Percentiles rank a stretch among this genome's conserved stretches.
Evolutionary conservation across 805 yeast genomes (phyloP).

Genomic region (Ogataea philodendri): DNA sequence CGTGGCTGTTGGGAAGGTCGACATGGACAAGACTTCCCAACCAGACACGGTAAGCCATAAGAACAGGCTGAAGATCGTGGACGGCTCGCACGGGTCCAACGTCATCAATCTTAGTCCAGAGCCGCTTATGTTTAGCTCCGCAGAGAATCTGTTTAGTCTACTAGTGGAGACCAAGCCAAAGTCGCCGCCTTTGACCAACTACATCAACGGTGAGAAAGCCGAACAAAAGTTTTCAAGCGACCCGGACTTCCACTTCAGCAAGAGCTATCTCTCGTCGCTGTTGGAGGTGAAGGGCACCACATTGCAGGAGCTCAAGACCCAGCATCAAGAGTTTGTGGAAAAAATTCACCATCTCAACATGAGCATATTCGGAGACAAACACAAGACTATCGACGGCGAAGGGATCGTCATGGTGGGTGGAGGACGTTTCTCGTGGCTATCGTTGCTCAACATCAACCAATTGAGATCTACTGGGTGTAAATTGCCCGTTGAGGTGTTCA

Average conservation of each 20-base stretch:
- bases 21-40: no score
- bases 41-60: no score
- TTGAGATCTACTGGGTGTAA: slow-evolving; percentile 41
- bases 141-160: slow-evolving; percentile 27
- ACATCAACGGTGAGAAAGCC: slow-evolving; percentile 41
- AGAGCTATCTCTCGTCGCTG: slow-evolving; percentile 44
- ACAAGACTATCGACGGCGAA: slow-evolving; percentile 15
- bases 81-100: slow-evolving; percentile 1
- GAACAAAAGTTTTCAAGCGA: slow-evolving; percentile 42
- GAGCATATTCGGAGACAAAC: slow-evolving; percentile 29
- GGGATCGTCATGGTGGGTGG: slow-evolving; percentile 56
- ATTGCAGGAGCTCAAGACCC: slow-evolving; percentile 24
- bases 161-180: slow-evolving; percentile 33
- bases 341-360: slow-evolving; percentile 38
- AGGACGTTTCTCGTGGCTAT: slow-evolving; percentile 49
- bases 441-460: slow-evolving; percentile 48
- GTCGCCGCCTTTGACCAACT: slow-evolving; percentile 42
- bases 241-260: slow-evolving; percentile 42
- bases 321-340: slow-evolving; percentile 17
- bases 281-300: slow-evolving; percentile 37
- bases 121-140: slow-evolving; percentile 4
- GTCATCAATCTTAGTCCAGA: neutral
- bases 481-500: slow-evolving; percentile 52
- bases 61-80: no score
- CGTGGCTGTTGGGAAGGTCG: slow-evolving; percentile 1